These are phyloP conservation scores for Syzygium aqueum DNA, from an alignment of 345 rosid species.

Conservation along the genomic window DNA sequence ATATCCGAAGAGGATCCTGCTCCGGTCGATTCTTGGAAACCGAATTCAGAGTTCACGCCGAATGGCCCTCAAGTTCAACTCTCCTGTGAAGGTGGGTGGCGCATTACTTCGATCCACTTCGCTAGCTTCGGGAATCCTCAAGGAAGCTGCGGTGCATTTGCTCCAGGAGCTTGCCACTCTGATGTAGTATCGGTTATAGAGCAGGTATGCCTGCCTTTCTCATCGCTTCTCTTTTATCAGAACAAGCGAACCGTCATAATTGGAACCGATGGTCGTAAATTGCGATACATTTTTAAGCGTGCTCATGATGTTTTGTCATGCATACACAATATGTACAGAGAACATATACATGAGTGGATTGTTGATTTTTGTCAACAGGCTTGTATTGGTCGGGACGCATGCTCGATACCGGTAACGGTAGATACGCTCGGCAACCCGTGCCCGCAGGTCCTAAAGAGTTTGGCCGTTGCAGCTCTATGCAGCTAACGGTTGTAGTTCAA, in stretches of 20 bases:
- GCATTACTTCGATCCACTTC: slow-evolving; percentile 31
- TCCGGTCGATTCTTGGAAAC: slow-evolving; percentile 42
- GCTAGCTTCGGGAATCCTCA: slow-evolving; percentile 54
- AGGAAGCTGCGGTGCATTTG: slow-evolving; percentile 44
- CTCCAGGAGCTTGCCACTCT: slow-evolving; percentile 33
- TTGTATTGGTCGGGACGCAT: slow-evolving; percentile 40
- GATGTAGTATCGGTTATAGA: slow-evolving; percentile 15
- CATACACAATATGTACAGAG: not conserved
- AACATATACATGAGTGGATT: not conserved
- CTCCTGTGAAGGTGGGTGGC: slow-evolving; percentile 51
- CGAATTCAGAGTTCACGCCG: slow-evolving; percentile 11
- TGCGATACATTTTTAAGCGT: not conserved
- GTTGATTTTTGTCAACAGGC: slow-evolving; percentile 17
- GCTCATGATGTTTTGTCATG: no score
- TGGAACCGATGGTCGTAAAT: not conserved
- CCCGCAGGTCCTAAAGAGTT: slow-evolving; percentile 29
- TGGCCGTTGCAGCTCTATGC: slow-evolving; percentile 46
- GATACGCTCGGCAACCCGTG: slow-evolving; percentile 36
- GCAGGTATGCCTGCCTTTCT: slow-evolving; percentile 16
- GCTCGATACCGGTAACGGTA: slow-evolving; percentile 31
- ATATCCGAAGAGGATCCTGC: slow-evolving; percentile 46
- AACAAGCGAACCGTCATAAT: not conserved
- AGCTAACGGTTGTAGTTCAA: not conserved
- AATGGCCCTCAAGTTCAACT: slow-evolving; percentile 35
- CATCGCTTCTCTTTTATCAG: not conserved